These are phyloP conservation scores for Globisporangium megalacanthum DNA, from an alignment of 352 stramenopile species.

Conservation along the genomic window DNA sequence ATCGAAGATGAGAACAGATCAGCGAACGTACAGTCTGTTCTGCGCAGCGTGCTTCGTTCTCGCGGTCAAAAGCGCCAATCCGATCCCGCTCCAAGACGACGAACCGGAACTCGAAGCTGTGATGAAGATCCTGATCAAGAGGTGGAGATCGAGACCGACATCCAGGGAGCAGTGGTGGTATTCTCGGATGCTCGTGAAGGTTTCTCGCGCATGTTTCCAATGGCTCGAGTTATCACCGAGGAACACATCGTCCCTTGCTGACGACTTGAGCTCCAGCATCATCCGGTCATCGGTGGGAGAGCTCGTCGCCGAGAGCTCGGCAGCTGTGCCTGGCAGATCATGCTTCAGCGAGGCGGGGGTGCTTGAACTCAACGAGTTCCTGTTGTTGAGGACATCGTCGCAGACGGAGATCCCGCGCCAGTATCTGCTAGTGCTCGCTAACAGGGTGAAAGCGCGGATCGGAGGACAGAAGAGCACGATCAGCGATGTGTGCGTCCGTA, in stretches of 20 bases:
- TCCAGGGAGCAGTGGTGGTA: conserved; percentile 4
- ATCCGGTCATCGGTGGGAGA: not conserved
- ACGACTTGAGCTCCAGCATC: conserved; percentile 11
- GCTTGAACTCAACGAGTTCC: conserved; percentile 5
- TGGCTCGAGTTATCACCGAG: conserved; percentile 1
- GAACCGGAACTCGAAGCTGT: conserved; percentile 1
- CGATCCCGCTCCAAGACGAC: not conserved
- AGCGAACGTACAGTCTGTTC: conserved; percentile 33
- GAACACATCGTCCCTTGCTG: not conserved
- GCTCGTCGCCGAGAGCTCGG: not conserved
- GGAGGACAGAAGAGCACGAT: not conserved
- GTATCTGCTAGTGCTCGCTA: not conserved
- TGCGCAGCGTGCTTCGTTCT: conserved; percentile 38
- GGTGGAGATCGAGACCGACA: not conserved
- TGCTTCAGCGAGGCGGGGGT: conserved; percentile 2
- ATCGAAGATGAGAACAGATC: conserved; percentile 10
- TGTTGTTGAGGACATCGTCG: conserved; percentile 7
- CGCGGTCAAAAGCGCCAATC: conserved; percentile 6
- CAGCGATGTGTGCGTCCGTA: conserved; percentile 8
- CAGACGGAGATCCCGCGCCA: not conserved
- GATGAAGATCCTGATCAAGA: conserved; percentile 3
- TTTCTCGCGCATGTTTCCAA: conserved; percentile 13
- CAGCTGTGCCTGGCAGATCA: not conserved
- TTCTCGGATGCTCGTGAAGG: conserved; percentile 13
- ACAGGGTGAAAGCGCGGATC: conserved; percentile 7